These are phyloP conservation scores for Russula sp. DNA, from an alignment of 768 basidiomycete species.

Conservation along the genomic window DNA sequence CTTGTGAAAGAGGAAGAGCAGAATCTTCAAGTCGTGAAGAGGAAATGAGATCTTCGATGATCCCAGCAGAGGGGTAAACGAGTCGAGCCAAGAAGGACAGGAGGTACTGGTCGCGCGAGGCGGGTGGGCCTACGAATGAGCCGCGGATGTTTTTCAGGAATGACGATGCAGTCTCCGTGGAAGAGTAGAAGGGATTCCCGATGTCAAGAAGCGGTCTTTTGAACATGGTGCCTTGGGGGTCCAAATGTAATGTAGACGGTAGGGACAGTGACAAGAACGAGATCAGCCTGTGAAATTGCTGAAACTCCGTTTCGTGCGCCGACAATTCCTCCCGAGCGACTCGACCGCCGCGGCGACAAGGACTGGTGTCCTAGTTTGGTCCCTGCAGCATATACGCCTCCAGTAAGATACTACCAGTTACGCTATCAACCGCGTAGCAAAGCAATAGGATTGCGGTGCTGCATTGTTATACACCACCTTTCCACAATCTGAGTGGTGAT, in stretches of 20 bases:
- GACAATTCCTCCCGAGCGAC: background rate
- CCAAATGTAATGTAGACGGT: no score
- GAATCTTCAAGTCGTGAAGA: constrained; percentile 1
- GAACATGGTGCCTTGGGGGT: background rate
- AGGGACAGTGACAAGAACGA: no score
- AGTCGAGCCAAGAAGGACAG: constrained; percentile 19
- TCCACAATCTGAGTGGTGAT: background rate
- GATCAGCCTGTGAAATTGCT: no score
- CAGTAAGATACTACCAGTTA: no score
- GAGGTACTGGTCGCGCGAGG: constrained; percentile 19
- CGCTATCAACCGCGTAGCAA: no score
- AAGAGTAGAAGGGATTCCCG: constrained; percentile 16
- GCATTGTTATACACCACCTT: background rate
- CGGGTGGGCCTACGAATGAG: constrained; percentile 8
- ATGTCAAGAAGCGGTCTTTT: constrained; percentile 2
- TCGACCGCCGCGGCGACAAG: no score
- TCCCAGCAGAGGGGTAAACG: constrained; percentile 9
- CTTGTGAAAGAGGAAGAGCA: background rate
- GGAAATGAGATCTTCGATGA: background rate
- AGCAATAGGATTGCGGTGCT: background rate
- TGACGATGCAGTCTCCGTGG: constrained; percentile 5
- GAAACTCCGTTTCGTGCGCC: constrained; percentile 7
- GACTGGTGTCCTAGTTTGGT: no score
- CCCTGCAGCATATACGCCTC: no score
- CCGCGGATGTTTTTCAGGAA: constrained; percentile 10